A percentile compares a stretch with the other conserved stretches of the same genome.
phyloP scores from a whole-genome alignment of 1,284 basidiomycete genomes.

The Ceratobasidium sp. region DNA sequence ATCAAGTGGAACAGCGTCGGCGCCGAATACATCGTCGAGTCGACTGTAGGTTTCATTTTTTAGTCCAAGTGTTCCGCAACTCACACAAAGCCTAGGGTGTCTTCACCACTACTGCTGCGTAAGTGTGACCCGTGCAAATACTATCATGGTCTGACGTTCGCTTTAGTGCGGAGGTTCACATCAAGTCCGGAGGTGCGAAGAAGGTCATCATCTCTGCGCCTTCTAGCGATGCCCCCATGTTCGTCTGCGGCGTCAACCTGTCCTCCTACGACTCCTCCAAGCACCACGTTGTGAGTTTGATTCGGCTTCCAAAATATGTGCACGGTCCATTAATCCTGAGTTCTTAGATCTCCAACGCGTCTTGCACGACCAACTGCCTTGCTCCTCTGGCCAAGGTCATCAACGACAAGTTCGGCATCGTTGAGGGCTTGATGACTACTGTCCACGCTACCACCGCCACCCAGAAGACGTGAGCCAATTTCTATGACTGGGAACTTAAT shows the following conservation, averaged over 20 bases:
- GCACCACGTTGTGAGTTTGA: constrained; percentile 75
- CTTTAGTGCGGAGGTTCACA: constrained; percentile 85
- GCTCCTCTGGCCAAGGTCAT: constrained; percentile 99
- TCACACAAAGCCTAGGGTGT: constrained; percentile 74
- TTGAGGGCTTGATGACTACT: constrained; percentile 98
- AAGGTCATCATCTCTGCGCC: constrained; percentile 99
- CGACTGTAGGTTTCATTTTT: constrained; percentile 69
- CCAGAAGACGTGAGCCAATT: constrained; percentile 68
- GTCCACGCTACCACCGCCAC: constrained; percentile 97
- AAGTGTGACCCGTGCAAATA: constrained; percentile 48
- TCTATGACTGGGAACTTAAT: neutral
- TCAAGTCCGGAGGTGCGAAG: constrained; percentile 97
- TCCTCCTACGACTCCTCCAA: constrained; percentile 87
- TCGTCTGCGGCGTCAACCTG: constrained; percentile 96
- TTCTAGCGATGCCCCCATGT: constrained; percentile 99
- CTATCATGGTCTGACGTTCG: constrained; percentile 40
- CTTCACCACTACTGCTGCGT: constrained; percentile 95
- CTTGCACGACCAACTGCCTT: constrained; percentile 99
- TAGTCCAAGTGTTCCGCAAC: neutral
- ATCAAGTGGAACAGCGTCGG: constrained; percentile 87
- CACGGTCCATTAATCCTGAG: too few relatives aligned
- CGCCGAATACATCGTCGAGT: constrained; percentile 96
- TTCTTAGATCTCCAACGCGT: constrained; percentile 92
- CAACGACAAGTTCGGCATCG: constrained; percentile 95
- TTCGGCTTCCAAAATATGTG: too few relatives aligned